Evolutionary conservation across 176 grass and related monocot genomes (phyloP), one percentile per base, ranked within the genome.

Genomic region (Canna indica): DNA sequence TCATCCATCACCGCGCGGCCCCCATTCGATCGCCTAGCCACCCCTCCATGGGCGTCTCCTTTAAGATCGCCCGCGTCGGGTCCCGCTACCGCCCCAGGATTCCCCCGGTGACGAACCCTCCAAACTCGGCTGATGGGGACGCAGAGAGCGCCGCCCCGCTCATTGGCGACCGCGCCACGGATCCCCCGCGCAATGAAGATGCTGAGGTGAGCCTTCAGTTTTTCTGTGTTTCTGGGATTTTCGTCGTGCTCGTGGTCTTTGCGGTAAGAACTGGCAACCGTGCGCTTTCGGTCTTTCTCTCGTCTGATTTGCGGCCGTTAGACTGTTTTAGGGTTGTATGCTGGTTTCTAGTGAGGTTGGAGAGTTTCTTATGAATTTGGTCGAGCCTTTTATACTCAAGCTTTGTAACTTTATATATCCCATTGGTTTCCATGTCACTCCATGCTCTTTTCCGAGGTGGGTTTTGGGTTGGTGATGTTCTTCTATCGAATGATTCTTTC

Each of bases 21-120:
- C 5, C 34, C 34, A n/a, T 38, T 24, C 29, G 17, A 8, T 66
- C 5, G 20, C 32, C 42, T 5, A 38, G 39, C 20, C 16, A 24
- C 30, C 29, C 39, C 39, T 5, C 73, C 4, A 88, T 88, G 86
- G 82, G 73, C 13, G 42, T 88, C 33, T 81, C 86, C 53, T 88
- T 84, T 67, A 79, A 53, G 79, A 4, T 84, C 57, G 27, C 72
- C 13, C 30, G 67, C 35, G 41, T 38, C 34, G 75, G 82, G 44
- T 63, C 52, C 35, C 82, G 86, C 29, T 76, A 81, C 82, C 65
- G 83, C 71, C 71, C 64, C 11, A 56, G 44, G 22, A 59, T 38
- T 26, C 71, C 78, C 4, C 77, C 72, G 29, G 2, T 3, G 0
- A 17, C 80, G 0, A 15, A 78, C 10, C 16, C 68, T 11, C 0